These are phyloP conservation scores for Moesziomyces globuligerus DNA, from an alignment of 1,284 basidiomycete species.

Conservation along the genomic window DNA sequence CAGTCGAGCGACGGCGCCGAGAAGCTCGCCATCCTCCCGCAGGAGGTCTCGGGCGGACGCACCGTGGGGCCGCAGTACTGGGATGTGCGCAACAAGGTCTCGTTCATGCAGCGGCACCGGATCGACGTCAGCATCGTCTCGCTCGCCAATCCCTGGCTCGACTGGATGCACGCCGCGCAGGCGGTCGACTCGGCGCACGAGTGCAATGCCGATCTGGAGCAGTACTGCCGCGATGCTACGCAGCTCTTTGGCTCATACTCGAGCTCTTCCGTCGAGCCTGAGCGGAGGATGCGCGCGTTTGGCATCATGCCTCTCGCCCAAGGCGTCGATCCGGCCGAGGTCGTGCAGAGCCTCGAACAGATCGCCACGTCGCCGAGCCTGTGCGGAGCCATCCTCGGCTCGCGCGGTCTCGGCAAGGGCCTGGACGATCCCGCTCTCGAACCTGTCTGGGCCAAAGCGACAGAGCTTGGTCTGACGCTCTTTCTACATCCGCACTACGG, in stretches of 20 bases:
- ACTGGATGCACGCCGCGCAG: slow-evolving; percentile 78
- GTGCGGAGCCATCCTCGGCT: slow-evolving; percentile 83
- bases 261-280: slow-evolving; percentile 69
- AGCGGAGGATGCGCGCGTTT: slow-evolving; percentile 76
- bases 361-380: slow-evolving; percentile 69
- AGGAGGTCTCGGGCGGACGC: slow-evolving; percentile 74
- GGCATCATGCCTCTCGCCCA: slow-evolving; percentile 84
- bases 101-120: slow-evolving; percentile 80
- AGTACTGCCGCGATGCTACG: slow-evolving; percentile 72
- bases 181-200: slow-evolving; percentile 76
- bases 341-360: slow-evolving; percentile 76
- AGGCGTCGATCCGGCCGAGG: slow-evolving; percentile 71
- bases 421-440: slow-evolving; percentile 77
- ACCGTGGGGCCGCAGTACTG: slow-evolving; percentile 79
- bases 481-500: slow-evolving; percentile 48
- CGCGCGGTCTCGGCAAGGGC: slow-evolving; percentile 79
- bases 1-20: slow-evolving; percentile 28
- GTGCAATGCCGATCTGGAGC: slow-evolving; percentile 80
- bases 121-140: slow-evolving; percentile 71
- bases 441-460: slow-evolving; percentile 76
- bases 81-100: slow-evolving; percentile 79
- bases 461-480: slow-evolving; percentile 25
- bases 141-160: slow-evolving; percentile 88
- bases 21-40: slow-evolving; percentile 78
- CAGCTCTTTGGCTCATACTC: slow-evolving; percentile 56